A percentile compares a stretch with the other conserved stretches of the same genome.
These are phyloP conservation scores for Exutisphaerella laricina DNA, from an alignment of 2,329 filamentous ascomycete genomes.

Conservation along the genomic window DNA sequence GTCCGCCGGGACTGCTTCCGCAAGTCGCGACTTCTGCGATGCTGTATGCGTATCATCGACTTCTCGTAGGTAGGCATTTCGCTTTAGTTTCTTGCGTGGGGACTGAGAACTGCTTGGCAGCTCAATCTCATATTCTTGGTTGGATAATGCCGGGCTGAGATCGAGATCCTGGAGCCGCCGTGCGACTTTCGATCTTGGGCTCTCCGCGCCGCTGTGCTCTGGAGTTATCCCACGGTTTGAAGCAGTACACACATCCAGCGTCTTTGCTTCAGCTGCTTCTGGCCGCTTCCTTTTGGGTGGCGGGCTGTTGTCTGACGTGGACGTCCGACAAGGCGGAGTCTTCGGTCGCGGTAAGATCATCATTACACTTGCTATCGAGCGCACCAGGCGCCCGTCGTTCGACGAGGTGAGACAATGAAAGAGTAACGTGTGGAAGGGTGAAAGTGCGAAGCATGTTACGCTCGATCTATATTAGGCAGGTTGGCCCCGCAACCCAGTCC, in stretches of 20 bases:
- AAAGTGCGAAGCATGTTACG: no score
- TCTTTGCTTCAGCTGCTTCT: not conserved
- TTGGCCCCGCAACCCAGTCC: no score
- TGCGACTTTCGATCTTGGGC: conserved; percentile 28
- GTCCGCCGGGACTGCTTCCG: not conserved
- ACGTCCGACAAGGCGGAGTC: conserved; percentile 24
- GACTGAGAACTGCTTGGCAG: conserved; percentile 9
- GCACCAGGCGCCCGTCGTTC: not conserved
- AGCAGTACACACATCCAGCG: not conserved
- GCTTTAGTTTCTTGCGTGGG: conserved; percentile 23
- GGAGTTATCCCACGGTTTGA: not conserved
- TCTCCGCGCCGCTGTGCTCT: conserved; percentile 21
- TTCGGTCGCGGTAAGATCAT: conserved; percentile 20
- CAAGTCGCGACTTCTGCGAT: no score
- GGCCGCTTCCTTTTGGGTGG: conserved; percentile 24
- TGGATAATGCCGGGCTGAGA: conserved; percentile 7
- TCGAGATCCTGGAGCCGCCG: conserved; percentile 24
- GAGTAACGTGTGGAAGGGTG: no score
- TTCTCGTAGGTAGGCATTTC: conserved; percentile 5
- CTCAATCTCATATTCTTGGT: conserved; percentile 1
- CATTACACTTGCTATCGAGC: not conserved
- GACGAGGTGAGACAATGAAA: no score
- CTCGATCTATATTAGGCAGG: no score
- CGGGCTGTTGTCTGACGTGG: conserved; percentile 18
- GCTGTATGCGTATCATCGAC: not conserved